A percentile compares a stretch with the other conserved stretches of the same genome.
These are phyloP conservation scores for Morella rubra DNA, from an alignment of 306 rosid genomes.

Conservation along the genomic window DNA sequence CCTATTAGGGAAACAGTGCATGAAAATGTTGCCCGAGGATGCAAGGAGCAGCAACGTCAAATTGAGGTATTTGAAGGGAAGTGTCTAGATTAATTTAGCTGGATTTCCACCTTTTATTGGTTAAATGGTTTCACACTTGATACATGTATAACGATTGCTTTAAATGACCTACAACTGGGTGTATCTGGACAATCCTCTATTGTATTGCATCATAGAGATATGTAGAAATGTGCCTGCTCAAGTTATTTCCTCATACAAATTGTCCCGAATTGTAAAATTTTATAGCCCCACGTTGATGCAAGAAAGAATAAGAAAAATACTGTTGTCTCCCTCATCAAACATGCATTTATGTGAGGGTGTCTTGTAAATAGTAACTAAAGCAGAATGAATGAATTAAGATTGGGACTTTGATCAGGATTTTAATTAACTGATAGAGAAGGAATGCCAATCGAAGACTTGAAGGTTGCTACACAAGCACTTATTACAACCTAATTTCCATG, in stretches of 20 bases:
- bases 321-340: not conserved
- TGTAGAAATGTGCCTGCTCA: not conserved
- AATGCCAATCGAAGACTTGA: not conserved
- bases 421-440: not conserved
- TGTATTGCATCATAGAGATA: not conserved
- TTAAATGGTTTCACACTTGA: not conserved
- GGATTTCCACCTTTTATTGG: conserved; percentile 11
- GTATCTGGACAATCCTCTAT: not conserved
- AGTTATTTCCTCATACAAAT: not conserved
- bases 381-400: not conserved
- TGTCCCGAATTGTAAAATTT: not conserved
- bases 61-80: conserved; percentile 61
- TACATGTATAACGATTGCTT: conserved; percentile 21
- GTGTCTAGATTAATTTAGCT: not conserved
- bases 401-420: not conserved
- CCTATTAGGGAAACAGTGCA: conserved; percentile 68
- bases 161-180: not conserved
- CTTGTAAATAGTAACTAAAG: not conserved
- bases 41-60: conserved; percentile 96
- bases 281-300: not conserved
- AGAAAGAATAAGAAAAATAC: not conserved
- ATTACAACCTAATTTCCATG: not conserved
- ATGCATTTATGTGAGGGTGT: not conserved
- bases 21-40: conserved; percentile 74
- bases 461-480: not conserved